These are phyloP conservation scores for Melampsora medusae DNA, from an alignment of 1,284 basidiomycete species.

Conservation along the genomic window DNA sequence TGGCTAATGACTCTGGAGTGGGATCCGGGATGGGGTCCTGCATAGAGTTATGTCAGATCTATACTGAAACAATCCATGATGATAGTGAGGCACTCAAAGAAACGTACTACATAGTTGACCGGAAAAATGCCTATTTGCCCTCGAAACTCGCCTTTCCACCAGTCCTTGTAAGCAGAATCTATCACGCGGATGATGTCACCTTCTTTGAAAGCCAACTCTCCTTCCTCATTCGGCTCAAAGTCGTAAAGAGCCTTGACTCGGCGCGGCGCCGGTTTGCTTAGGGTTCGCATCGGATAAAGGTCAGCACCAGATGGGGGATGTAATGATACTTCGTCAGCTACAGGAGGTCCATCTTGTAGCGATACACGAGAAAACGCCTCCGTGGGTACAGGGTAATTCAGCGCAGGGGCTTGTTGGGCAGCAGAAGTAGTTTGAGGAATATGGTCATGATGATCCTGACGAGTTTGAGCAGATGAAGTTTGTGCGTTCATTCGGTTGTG, in stretches of 20 bases:
- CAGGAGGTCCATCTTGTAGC: conserved; percentile 50
- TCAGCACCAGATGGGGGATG: conserved; percentile 30
- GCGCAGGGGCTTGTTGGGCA: conserved; percentile 46
- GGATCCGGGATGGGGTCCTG: conserved; percentile 87
- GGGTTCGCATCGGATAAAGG: conserved; percentile 46
- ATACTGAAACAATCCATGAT: conserved; percentile 7
- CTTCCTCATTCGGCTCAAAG: conserved; percentile 82
- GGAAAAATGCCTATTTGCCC: conserved; percentile 96
- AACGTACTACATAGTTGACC: conserved; percentile 82
- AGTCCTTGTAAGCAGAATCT: conserved; percentile 91
- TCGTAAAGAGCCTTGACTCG: conserved; percentile 86
- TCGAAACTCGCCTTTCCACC: conserved; percentile 94
- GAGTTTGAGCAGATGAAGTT: conserved; percentile 11
- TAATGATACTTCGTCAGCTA: conserved; percentile 10
- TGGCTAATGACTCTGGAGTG: conserved; percentile 71
- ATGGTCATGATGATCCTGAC: not conserved
- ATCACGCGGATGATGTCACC: conserved; percentile 96
- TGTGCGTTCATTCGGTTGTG: conserved; percentile 39
- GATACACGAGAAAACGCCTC: conserved; percentile 52
- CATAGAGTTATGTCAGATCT: not conserved
- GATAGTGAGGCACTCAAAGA: conserved; percentile 22
- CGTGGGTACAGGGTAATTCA: conserved; percentile 50
- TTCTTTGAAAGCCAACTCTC: conserved; percentile 86
- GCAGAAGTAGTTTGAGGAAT: conserved; percentile 24
- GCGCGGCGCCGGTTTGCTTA: conserved; percentile 56